phyloP scores from a whole-genome alignment of 306 rosid species.

The Argentina anserina region DNA sequence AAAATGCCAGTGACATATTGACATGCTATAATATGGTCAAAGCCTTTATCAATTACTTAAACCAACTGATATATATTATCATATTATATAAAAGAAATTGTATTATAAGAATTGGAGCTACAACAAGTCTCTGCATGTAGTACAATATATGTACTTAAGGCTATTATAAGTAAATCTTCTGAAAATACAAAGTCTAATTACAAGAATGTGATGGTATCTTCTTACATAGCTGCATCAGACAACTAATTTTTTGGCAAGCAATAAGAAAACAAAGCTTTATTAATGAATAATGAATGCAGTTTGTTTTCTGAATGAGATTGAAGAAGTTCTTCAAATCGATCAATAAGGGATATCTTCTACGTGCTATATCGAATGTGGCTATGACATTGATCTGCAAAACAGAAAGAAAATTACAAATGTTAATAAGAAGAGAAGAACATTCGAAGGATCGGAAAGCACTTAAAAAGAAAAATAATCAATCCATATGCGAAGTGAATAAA shows the following conservation, averaged over 20 bases:
- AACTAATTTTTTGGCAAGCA: neutral
- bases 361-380: constrained; percentile 24
- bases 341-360: neutral
- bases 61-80: neutral
- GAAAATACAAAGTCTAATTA: neutral
- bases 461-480: neutral
- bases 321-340: constrained; percentile 2
- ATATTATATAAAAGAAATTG: neutral
- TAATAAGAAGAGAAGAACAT: no score
- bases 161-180: neutral
- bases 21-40: constrained; percentile 16
- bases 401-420: no score
- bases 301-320: neutral
- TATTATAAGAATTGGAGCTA: neutral
- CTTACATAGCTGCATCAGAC: neutral
- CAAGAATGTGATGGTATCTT: constrained; percentile 11
- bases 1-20: constrained; percentile 33
- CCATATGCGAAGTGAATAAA: neutral
- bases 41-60: neutral
- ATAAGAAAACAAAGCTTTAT: neutral
- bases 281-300: constrained; percentile 7
- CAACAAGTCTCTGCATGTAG: neutral
- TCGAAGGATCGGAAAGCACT: neutral
- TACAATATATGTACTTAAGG: neutral
- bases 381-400: constrained; percentile 60